phyloP scores from a whole-genome alignment of 805 yeast genomes.

The Candida methanosorbosa region DNA sequence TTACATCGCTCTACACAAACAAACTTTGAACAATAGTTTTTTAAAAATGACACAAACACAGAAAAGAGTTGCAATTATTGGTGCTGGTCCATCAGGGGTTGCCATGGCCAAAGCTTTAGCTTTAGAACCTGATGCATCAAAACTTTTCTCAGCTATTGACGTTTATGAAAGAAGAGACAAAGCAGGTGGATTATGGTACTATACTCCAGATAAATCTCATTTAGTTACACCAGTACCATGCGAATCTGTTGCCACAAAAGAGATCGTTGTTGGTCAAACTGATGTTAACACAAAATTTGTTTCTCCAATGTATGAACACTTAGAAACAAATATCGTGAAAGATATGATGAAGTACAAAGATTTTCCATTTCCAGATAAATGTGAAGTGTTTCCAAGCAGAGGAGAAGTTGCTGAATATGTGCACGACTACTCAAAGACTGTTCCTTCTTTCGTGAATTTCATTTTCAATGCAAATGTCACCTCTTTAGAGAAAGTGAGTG shows the following conservation, averaged over 20 bases:
- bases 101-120: slow-evolving; percentile 25
- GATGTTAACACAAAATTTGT: slow-evolving; percentile 10
- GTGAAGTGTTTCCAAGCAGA: slow-evolving; percentile 51
- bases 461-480: slow-evolving; percentile 36
- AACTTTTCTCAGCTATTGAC: slow-evolving; percentile 14
- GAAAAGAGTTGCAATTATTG: slow-evolving; percentile 22
- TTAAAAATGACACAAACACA: no score
- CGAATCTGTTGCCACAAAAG: slow-evolving; percentile 10
- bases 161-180: slow-evolving; percentile 22
- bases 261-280: neutral
- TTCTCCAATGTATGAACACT: slow-evolving; percentile 26
- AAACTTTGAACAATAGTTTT: no score
- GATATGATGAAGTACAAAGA: slow-evolving; percentile 23
- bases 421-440: slow-evolving; percentile 38
- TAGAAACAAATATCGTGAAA: slow-evolving; percentile 26
- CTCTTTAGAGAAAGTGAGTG: slow-evolving; percentile 24
- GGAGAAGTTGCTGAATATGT: slow-evolving; percentile 55
- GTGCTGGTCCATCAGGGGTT: slow-evolving; percentile 27
- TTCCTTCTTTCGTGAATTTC: slow-evolving; percentile 28
- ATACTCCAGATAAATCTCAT: slow-evolving; percentile 17
- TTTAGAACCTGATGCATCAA: slow-evolving; percentile 20
- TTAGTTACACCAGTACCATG: slow-evolving; percentile 16
- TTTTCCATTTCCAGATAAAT: slow-evolving; percentile 22
- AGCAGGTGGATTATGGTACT: slow-evolving; percentile 27
- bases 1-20: no score